A percentile compares a stretch with the other conserved stretches of the same genome.
phyloP scores from a whole-genome alignment of 352 stramenopile genomes.

The Albugo laibachii region DNA sequence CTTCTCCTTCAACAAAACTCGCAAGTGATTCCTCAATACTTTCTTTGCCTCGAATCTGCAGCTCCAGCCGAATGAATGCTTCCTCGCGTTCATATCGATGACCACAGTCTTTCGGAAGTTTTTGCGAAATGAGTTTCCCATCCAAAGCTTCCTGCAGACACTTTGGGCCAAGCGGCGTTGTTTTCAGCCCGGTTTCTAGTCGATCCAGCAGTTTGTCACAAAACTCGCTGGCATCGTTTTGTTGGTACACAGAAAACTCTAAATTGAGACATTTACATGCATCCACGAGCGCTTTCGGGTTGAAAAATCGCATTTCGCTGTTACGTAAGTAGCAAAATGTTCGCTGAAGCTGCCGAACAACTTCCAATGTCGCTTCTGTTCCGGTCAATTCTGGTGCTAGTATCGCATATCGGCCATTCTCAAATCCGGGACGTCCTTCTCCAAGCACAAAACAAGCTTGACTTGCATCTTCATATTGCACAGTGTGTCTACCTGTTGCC shows the following conservation, averaged over 20 bases:
- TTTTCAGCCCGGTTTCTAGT: conserved; percentile 91
- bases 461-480: conserved; percentile 80
- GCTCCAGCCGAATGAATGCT: conserved; percentile 93
- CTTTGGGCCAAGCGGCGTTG: conserved; percentile 52
- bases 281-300: conserved; percentile 77
- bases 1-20: conserved; percentile 94
- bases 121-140: conserved; percentile 75
- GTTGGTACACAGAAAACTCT: conserved; percentile 94
- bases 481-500: conserved; percentile 40
- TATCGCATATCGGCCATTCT: conserved; percentile 89
- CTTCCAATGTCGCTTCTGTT: conserved; percentile 68
- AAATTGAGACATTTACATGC: conserved; percentile 77
- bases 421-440: conserved; percentile 87
- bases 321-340: conserved; percentile 80
- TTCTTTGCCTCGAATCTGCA: conserved; percentile 96
- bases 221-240: conserved; percentile 99
- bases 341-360: conserved; percentile 74
- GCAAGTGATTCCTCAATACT: conserved; percentile 94
- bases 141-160: conserved; percentile 59
- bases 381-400: conserved; percentile 54
- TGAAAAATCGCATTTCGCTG: conserved; percentile 73
- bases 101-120: conserved; percentile 76
- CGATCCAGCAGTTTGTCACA: conserved; percentile 97
- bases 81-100: conserved; percentile 92
- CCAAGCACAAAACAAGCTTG: conserved; percentile 75